Percentiles rank a stretch among this genome's conserved stretches.
phyloP scores from a whole-genome alignment of 2,329 filamentous ascomycete species.

The Calonectria henricotiae region DNA sequence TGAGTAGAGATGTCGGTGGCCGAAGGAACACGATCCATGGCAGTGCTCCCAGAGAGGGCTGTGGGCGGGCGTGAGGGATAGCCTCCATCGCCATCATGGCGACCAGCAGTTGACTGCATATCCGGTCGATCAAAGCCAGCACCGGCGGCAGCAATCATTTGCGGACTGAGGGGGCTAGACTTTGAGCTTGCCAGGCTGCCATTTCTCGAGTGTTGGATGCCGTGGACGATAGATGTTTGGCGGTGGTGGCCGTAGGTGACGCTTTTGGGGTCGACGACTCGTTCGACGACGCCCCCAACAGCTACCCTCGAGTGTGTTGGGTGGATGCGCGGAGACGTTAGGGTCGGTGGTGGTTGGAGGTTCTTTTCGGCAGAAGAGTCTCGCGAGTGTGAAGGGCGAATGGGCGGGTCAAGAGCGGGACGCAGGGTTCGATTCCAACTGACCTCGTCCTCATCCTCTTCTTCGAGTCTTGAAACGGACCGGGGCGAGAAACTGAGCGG shows the following conservation, averaged over 20 bases:
- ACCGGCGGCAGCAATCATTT: slow-evolving; percentile 83
- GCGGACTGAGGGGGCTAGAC: slow-evolving; percentile 89
- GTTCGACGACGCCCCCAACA: slow-evolving; percentile 65
- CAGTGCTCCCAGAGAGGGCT: slow-evolving; percentile 63
- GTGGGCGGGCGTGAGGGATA: slow-evolving; percentile 64
- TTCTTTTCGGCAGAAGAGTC: slow-evolving; percentile 74
- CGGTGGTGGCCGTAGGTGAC: slow-evolving; percentile 87
- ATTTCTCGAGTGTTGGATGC: slow-evolving; percentile 93
- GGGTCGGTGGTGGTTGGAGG: slow-evolving; percentile 53
- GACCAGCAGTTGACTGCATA: slow-evolving; percentile 63
- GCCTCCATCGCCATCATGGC: slow-evolving; percentile 64
- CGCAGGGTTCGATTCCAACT: slow-evolving; percentile 70
- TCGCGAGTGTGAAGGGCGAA: slow-evolving; percentile 69
- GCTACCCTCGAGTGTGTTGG: slow-evolving; percentile 61
- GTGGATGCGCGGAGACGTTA: slow-evolving; percentile 61
- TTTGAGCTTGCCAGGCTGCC: slow-evolving; percentile 87
- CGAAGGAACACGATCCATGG: slow-evolving; percentile 66
- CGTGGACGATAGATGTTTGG: slow-evolving; percentile 97
- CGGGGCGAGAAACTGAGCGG: slow-evolving; percentile 69
- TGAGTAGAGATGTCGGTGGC: slow-evolving; percentile 64
- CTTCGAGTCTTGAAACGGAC: slow-evolving; percentile 68
- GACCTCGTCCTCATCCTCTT: slow-evolving; percentile 68
- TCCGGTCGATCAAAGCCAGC: slow-evolving; percentile 71
- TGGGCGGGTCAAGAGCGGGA: slow-evolving; percentile 63
- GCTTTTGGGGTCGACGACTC: slow-evolving; percentile 70